Evolutionary conservation across 2,329 filamentous ascomycete genomes (phyloP), one percentile per base, ranked within the genome.

Genomic region (Fonsecaea pugnacius): DNA sequence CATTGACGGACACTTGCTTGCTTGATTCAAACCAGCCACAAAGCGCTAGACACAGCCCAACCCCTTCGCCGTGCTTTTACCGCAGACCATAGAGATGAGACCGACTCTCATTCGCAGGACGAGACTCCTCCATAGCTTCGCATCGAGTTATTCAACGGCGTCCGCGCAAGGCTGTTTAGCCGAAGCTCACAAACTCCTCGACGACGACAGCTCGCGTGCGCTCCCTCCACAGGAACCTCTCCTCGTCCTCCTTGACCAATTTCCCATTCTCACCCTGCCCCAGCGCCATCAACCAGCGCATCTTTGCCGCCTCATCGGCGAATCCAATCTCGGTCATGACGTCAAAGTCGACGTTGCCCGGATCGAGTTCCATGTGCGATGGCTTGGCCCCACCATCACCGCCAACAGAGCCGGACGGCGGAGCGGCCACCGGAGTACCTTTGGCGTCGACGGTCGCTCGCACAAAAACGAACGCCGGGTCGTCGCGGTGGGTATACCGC

Each of bases 141-240:
- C 27, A 30, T 30, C 27, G 27, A 30, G 27, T 30, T 1, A 1
- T 30, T 30, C 3, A 30, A 30, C 27, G 2, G 27, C 27, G 4
- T 30, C 4, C 6, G 4, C 27, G 27, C 27, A 30, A 30, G 27
- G 27, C 27, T 1, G 27, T 7, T 40, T 10, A 56, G 2, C 38
- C 55, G 16, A 58, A 58, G n/a, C 55, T 58, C 27, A 58, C 55
- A 27, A 33, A 36, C 24, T 58, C 55, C 27, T 48, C 40, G 10
- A 58, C 40, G 8, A 35, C 38, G 9, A 58, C 35, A 9, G 55
- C 55, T 27, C 55, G 38, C 18, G 55, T 58, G 27, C 55, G 35
- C 32, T 48, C 55, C 16, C 55, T 43, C 55, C 55, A 58, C 27
- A 58, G 5, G 24, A 58, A 58, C 55, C 55, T 58, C 40, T 36